Evolutionary conservation across 2,329 filamentous ascomycete species (phyloP).

Genomic region (Fusarium sp.): DNA sequence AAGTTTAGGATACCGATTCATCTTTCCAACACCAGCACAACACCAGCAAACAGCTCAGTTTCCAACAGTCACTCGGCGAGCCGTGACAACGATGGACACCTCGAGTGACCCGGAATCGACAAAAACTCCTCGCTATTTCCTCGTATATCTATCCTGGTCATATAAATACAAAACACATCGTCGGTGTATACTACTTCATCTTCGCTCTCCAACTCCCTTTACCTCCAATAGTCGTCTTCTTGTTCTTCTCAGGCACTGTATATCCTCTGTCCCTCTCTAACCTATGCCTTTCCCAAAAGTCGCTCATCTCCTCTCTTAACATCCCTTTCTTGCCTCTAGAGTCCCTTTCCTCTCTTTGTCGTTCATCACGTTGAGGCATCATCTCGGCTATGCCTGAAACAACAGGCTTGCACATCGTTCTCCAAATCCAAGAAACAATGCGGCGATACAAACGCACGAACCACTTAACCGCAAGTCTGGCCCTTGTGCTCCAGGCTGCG

Average conservation of each 20-base stretch:
- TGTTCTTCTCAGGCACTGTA: slow-evolving; percentile 54
- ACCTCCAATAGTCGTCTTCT: slow-evolving; percentile 18
- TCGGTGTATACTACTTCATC: slow-evolving; percentile 1
- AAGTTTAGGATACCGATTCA: neutral
- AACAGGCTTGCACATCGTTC: slow-evolving; percentile 39
- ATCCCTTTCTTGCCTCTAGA: slow-evolving; percentile 22
- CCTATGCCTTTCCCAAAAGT: slow-evolving; percentile 56
- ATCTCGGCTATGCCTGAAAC: slow-evolving; percentile 16
- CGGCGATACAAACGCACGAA: slow-evolving; percentile 28
- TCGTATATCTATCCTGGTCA: neutral
- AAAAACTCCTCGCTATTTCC: neutral
- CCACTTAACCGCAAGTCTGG: slow-evolving; percentile 49
- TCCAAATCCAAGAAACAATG: slow-evolving; percentile 38
- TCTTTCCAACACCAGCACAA: no score
- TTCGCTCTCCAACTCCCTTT: slow-evolving; percentile 28
- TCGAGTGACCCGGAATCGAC: accelerated
- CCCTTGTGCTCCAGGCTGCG: slow-evolving; percentile 65
- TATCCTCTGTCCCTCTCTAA: slow-evolving; percentile 55
- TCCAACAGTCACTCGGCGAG: neutral
- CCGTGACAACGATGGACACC: neutral
- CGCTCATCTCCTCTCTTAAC: slow-evolving; percentile 50
- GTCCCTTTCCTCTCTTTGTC: slow-evolving; percentile 37
- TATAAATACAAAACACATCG: no score
- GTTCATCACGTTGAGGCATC: slow-evolving; percentile 32
- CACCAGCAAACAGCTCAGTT: neutral